These are phyloP conservation scores for Suhomyces canberraensis DNA, from an alignment of 805 yeast genomes.

Conservation along the genomic window DNA sequence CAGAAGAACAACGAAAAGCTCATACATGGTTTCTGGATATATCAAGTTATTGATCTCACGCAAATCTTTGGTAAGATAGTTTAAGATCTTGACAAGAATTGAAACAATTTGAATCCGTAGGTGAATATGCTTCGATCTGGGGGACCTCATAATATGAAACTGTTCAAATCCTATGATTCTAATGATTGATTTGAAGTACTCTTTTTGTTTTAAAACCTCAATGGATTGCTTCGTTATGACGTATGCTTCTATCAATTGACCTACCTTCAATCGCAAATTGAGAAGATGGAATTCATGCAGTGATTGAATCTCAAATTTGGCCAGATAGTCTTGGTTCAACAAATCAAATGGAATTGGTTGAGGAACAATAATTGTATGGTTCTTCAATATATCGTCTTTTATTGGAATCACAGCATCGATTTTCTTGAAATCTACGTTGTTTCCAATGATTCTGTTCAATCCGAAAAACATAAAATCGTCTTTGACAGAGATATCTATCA, in stretches of 20 bases:
- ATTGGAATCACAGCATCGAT: conserved; percentile 43
- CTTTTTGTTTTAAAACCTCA: conserved; percentile 31
- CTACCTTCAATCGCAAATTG: conserved; percentile 42
- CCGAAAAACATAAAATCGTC: conserved; percentile 50
- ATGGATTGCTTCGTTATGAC: conserved; percentile 26
- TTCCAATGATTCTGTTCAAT: conserved; percentile 52
- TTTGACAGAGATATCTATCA: conserved; percentile 40
- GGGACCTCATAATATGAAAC: conserved; percentile 40
- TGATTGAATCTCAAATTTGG: conserved; percentile 17
- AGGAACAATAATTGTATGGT: conserved; percentile 22
- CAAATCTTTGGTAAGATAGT: conserved; percentile 34
- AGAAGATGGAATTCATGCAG: conserved; percentile 45
- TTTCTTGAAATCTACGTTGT: conserved; percentile 41
- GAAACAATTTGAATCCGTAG: conserved; percentile 41
- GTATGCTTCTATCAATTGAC: conserved; percentile 47
- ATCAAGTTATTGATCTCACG: conserved; percentile 29
- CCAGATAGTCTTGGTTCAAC: conserved; percentile 7
- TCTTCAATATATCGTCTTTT: conserved; percentile 18
- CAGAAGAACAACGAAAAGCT: conserved; percentile 49
- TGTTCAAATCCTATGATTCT: conserved; percentile 49
- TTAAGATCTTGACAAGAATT: conserved; percentile 36
- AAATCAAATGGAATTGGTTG: conserved; percentile 25
- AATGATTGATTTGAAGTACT: conserved; percentile 39
- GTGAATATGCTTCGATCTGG: conserved; percentile 39
- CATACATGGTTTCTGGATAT: conserved; percentile 41